Base-by-base conservation (phyloP, 352 stramenopile genomes). In the Globisporangium parvum region DNA sequence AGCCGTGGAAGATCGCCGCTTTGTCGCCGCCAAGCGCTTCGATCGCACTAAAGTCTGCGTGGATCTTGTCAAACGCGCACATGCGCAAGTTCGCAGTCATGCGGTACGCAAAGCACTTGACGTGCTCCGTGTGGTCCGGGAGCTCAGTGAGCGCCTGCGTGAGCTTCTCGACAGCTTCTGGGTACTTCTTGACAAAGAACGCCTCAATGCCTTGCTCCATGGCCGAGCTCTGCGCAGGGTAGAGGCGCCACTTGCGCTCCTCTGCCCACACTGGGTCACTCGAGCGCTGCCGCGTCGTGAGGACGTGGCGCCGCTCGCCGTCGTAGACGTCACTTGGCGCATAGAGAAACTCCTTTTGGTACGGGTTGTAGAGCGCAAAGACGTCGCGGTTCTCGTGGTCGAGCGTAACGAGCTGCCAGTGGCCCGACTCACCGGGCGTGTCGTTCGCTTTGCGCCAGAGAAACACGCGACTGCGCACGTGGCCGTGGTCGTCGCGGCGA, bases 331-430 rank as follows among this genome's bases (percentile, higher is more conserved):
- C 70, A 6, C 48, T 67, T 1, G 80, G 73, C 39, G 77, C 67
- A 55, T 87, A 87, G 42, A 91, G 63, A 66, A 83, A 88, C 62
- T 88, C 73, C 18, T 78, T 74, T 42, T 87, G 75, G 60, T 91
- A 86, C 24, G 75, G 70, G 56, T 91, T 91, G 56, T 91, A 91
- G 3, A 91, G 54, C 14, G 73, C 77, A 66, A 87, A 91, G 23
- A 84, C 66, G 53, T 91, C 77, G 39, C 77, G 65, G 11, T 64
- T 53, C 6, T 54, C 51, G 14, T 40, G 46, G 53, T 75, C 71
- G 47, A 86, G 54, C 1, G 69, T 55, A 21, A 88, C 55, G 2
- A 91, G 56, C 52, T 88, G 77, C 80, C 80, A 91, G 40, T 86
- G 75, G 11, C 78, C 77, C 1, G 69, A 64, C 9, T 73, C 67